Conservation (phyloP, 306 rosid species). For the Hylodesmum podocarpum region DNA sequence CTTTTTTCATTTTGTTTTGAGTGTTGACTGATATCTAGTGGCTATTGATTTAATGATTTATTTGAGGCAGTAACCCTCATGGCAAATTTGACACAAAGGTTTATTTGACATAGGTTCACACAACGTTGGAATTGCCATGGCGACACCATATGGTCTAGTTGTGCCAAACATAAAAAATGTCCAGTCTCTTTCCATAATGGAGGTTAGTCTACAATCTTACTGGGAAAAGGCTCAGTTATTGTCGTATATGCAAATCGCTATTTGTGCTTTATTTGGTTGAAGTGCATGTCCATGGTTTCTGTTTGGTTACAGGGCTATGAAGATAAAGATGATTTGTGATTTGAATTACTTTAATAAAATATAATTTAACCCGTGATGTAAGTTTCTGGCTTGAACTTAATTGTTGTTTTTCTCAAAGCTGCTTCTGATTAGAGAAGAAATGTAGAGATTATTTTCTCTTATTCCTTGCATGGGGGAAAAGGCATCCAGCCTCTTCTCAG, state of each 20-base stretch:
- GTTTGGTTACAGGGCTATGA: not conserved
- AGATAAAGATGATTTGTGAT: conserved; percentile 8
- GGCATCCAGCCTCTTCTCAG: not conserved
- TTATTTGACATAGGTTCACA: conserved; percentile 67
- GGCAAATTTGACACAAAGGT: conserved; percentile 18
- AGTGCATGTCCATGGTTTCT: not conserved
- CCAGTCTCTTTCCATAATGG: conserved; percentile 82
- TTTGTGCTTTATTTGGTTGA: conserved; percentile 6
- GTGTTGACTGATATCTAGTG: conserved; percentile 4
- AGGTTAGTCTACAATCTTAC: conserved; percentile 54
- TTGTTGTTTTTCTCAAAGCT: not conserved
- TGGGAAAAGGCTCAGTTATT: not conserved
- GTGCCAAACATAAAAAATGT: conserved; percentile 93
- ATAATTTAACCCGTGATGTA: not conserved
- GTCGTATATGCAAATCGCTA: not conserved
- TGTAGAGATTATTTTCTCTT: not conserved
- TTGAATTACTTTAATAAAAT: not conserved
- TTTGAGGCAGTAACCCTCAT: conserved; percentile 2
- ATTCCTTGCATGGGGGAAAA: not conserved
- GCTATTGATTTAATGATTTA: conserved; percentile 19
- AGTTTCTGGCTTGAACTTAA: conserved; percentile 2
- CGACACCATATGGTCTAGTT: conserved; percentile 79
- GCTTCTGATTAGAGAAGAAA: not conserved
- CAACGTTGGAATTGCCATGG: conserved; percentile 92
- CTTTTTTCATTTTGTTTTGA: not conserved